Base-by-base conservation (phyloP, 2,329 filamentous ascomycete species). In the Talaromyces islandicus region DNA sequence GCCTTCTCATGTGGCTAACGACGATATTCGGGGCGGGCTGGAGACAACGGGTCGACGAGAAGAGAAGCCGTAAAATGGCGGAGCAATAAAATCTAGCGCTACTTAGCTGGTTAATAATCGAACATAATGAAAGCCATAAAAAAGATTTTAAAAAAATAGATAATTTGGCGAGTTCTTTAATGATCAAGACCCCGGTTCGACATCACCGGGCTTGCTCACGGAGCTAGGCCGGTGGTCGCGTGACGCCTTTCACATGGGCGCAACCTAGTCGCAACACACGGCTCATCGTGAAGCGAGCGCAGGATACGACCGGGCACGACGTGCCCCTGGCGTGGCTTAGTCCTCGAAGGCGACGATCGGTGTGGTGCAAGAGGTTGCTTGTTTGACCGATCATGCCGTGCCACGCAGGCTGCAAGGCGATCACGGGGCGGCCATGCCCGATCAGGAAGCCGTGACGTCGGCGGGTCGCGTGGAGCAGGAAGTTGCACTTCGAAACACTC, bases 21-120 rank as follows among this genome's bases (percentile, higher is more conserved):
- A 79, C 82, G 3, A 59, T 77, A 10, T 83, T 79, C 67, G 84
- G 84, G 0, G 73, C 75, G 60, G 61, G 66, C 11, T 85, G 83
- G 83, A 74, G 84, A 11, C 79, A 83, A 10, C 66, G 65, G n/a
- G 73, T 85, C n/a, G 83, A 86, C 66, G 73, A 68, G 58, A 78
- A 75, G 70, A 78, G 76, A 66, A 56, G 29, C 19, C 48, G 48
- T 19, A 52, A 52, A 24, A 52, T 17, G 17, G 48, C 48, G 7
- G 48, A 52, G 48, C 24, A 25, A 52, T 51, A 24, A 51, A 7
- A 27, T 51, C n/a, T 10, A 50, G 19, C 46, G 46, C n/a, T n/a
- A n/a, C n/a, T n/a, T 50, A 12, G n/a, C 19, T 50, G 10, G 46
- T 25, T 50, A n/a, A n/a, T 14, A n/a, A 12, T n/a, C 1, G 46